These are phyloP conservation scores for Collybiopsis luxurians DNA, from an alignment of 768 basidiomycete species.

Conservation along the genomic window DNA sequence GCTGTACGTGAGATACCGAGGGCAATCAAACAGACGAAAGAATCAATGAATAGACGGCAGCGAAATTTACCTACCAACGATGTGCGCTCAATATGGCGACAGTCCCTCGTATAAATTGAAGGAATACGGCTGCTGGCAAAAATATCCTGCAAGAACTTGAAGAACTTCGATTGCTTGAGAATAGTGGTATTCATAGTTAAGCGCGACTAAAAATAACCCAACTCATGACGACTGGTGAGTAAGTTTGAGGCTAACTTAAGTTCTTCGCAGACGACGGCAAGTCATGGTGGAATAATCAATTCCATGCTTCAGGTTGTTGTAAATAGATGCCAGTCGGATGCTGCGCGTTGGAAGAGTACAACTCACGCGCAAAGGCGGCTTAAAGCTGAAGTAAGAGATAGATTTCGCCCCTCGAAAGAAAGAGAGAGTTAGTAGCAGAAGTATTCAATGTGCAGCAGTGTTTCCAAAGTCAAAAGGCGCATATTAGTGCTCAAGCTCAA, in stretches of 20 bases:
- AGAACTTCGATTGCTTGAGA: not conserved
- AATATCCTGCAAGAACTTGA: not conserved
- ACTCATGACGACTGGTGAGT: constrained; percentile 2
- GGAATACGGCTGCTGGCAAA: too few relatives aligned
- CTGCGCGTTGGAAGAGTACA: not conserved
- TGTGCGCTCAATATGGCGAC: not conserved
- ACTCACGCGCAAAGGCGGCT: not conserved
- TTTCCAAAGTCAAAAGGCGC: too few relatives aligned
- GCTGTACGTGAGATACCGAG: not conserved
- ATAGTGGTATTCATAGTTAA: not conserved
- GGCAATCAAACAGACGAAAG: not conserved
- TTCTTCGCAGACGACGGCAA: not conserved
- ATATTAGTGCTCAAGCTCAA: too few relatives aligned
- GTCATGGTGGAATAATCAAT: not conserved
- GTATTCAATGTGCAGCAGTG: too few relatives aligned
- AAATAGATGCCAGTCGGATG: constrained; percentile 5
- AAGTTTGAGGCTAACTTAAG: not conserved
- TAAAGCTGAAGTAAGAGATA: too few relatives aligned
- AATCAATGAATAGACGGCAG: not conserved
- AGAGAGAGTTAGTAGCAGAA: too few relatives aligned
- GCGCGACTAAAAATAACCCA: constrained; percentile 1
- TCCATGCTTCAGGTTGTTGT: not conserved
- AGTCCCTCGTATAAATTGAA: too few relatives aligned
- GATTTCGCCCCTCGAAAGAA: too few relatives aligned
- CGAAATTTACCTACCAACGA: not conserved